Conservation (phyloP, 148 eudicot species). For the Heliamphora exappendiculata region DNA sequence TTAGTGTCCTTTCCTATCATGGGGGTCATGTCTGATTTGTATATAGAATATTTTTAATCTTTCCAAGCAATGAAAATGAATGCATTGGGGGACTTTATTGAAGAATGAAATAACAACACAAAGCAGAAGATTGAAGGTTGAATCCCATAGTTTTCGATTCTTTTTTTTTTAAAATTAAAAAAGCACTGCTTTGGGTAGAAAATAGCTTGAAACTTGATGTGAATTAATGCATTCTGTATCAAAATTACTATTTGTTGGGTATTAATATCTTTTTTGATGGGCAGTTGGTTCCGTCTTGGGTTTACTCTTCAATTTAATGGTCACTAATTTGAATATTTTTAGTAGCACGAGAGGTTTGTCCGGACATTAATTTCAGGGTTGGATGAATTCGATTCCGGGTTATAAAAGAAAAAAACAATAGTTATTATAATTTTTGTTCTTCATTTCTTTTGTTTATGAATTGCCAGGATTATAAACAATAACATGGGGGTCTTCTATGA, state of each 20-base stretch:
- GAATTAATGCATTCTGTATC: neutral
- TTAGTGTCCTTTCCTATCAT: slow-evolving; percentile 16
- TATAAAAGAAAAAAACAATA: too few relatives aligned
- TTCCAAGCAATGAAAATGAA: neutral
- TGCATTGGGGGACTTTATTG: slow-evolving; percentile 3
- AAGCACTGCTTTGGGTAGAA: neutral
- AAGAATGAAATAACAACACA: neutral
- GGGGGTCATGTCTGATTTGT: slow-evolving; percentile 17
- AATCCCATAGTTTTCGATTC: neutral
- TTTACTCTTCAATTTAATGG: too few relatives aligned
- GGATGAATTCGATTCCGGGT: too few relatives aligned
- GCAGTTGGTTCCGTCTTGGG: too few relatives aligned
- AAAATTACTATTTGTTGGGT: neutral
- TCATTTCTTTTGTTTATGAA: neutral
- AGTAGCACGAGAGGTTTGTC: too few relatives aligned
- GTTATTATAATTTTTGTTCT: too few relatives aligned
- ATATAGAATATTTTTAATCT: neutral
- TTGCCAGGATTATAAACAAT: neutral
- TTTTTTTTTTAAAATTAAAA: neutral
- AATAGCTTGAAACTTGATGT: neutral
- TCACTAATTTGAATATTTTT: too few relatives aligned
- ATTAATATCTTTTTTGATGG: neutral
- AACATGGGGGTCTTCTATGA: neutral
- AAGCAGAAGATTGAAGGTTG: neutral
- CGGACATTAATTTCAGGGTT: too few relatives aligned